These are phyloP conservation scores for Rhododendron mucronatum DNA, from an alignment of 148 eudicot species.

Conservation along the genomic window DNA sequence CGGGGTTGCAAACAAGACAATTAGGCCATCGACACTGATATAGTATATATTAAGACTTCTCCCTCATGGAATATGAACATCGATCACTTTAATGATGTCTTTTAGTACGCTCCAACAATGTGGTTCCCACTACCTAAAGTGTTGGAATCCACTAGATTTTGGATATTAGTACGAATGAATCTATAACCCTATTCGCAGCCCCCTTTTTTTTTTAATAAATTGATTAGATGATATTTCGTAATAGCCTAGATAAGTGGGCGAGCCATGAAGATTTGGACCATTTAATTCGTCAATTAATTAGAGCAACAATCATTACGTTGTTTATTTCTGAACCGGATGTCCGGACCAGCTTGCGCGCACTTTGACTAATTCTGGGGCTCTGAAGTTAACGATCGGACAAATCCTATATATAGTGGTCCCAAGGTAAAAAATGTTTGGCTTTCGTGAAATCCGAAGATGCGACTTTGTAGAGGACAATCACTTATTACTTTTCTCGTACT, in stretches of 20 bases:
- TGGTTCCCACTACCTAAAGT: constrained; percentile 15
- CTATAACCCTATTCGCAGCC: background rate
- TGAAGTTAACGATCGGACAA: too few species aligned
- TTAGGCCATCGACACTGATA: constrained; percentile 13
- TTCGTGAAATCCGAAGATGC: too few species aligned
- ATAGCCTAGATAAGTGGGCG: constrained; percentile 6
- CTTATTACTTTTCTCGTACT: too few species aligned
- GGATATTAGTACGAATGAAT: background rate
- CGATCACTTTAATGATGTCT: constrained; percentile 2
- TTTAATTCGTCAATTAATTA: background rate
- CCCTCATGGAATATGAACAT: background rate
- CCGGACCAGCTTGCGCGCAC: too few species aligned
- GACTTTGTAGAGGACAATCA: too few species aligned
- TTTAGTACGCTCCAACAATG: background rate
- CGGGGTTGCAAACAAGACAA: background rate
- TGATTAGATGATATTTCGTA: background rate
- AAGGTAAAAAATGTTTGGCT: too few species aligned
- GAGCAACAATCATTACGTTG: background rate
- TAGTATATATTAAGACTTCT: background rate
- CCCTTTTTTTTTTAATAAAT: background rate
- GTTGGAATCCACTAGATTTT: constrained; percentile 13
- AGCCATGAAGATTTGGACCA: constrained; percentile 10
- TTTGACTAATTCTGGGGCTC: too few species aligned
- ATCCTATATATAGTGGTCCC: too few species aligned
- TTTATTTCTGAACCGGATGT: too few species aligned